Conservation (phyloP, 202 grass and related monocot genomes). For the Saccharum hybrid region DNA sequence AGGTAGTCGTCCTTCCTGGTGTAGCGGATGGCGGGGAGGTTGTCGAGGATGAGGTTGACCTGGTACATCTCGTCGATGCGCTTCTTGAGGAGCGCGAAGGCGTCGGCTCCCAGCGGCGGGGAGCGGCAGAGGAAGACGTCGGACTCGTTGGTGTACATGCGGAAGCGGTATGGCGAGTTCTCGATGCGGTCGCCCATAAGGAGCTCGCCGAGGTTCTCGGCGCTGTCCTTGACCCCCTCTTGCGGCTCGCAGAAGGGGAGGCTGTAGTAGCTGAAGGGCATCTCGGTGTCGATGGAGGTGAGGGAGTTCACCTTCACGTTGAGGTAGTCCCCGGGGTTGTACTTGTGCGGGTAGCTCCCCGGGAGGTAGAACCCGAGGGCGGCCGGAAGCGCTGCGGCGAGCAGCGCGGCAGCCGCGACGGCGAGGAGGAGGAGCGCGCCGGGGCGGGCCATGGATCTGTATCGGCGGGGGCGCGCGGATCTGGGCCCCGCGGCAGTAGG, state of each 20-base stretch:
- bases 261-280: slow-evolving; percentile 86
- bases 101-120: slow-evolving; percentile 42
- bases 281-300: slow-evolving; percentile 90
- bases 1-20: slow-evolving; percentile 88
- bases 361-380: slow-evolving; percentile 78
- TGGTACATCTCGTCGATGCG: slow-evolving; percentile 98
- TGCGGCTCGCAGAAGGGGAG: slow-evolving; percentile 72
- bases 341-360: slow-evolving; percentile 95
- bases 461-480: slow-evolving; percentile 34
- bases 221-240: slow-evolving; percentile 78
- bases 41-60: slow-evolving; percentile 93
- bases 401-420: neutral
- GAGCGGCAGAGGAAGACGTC: slow-evolving; percentile 80
- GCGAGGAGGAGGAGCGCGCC: neutral
- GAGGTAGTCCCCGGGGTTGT: slow-evolving; percentile 50
- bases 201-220: slow-evolving; percentile 88
- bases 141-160: slow-evolving; percentile 81
- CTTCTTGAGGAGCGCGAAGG: slow-evolving; percentile 75
- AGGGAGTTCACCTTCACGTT: slow-evolving; percentile 95
- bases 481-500: neutral
- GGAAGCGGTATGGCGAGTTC: slow-evolving; percentile 88
- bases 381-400: neutral
- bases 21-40: slow-evolving; percentile 92
- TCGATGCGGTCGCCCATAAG: slow-evolving; percentile 95
- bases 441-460: slow-evolving; percentile 58